Conservation (phyloP, 768 basidiomycete genomes). For the Pulveroboletus sp. region DNA sequence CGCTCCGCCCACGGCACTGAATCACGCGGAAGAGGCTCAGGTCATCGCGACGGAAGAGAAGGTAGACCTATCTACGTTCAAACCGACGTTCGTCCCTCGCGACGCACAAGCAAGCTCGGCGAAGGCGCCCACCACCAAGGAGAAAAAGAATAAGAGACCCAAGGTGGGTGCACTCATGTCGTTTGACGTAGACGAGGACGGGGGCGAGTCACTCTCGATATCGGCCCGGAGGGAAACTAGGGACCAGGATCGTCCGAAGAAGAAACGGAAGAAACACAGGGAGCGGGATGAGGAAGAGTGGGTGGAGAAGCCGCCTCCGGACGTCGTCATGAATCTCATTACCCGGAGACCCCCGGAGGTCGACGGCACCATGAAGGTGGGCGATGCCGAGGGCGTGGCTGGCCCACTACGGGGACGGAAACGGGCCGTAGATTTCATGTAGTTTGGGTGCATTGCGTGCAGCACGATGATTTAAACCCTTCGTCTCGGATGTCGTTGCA, state of each 20-base stretch:
- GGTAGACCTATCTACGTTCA: slow-evolving; percentile 71
- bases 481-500: no score
- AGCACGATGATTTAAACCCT: neutral
- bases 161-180: slow-evolving; percentile 55
- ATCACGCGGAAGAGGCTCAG: neutral
- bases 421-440: slow-evolving; percentile 75
- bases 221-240: slow-evolving; percentile 31
- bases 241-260: slow-evolving; percentile 37
- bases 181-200: slow-evolving; percentile 72
- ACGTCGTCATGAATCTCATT: slow-evolving; percentile 40
- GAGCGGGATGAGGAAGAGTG: slow-evolving; percentile 57
- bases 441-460: slow-evolving; percentile 15
- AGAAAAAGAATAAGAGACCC: slow-evolving; percentile 47
- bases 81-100: slow-evolving; percentile 77
- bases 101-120: slow-evolving; percentile 38
- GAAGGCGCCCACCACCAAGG: slow-evolving; percentile 42
- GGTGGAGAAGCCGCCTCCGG: slow-evolving; percentile 61
- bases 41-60: slow-evolving; percentile 11
- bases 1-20: neutral
- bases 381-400: slow-evolving; percentile 17
- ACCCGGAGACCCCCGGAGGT: slow-evolving; percentile 11
- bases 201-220: slow-evolving; percentile 34
- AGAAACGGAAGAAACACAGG: slow-evolving; percentile 39
- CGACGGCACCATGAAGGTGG: slow-evolving; percentile 6
- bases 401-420: slow-evolving; percentile 48